phyloP scores from a whole-genome alignment of 768 basidiomycete genomes.

The Leccinellum rugosiceps region DNA sequence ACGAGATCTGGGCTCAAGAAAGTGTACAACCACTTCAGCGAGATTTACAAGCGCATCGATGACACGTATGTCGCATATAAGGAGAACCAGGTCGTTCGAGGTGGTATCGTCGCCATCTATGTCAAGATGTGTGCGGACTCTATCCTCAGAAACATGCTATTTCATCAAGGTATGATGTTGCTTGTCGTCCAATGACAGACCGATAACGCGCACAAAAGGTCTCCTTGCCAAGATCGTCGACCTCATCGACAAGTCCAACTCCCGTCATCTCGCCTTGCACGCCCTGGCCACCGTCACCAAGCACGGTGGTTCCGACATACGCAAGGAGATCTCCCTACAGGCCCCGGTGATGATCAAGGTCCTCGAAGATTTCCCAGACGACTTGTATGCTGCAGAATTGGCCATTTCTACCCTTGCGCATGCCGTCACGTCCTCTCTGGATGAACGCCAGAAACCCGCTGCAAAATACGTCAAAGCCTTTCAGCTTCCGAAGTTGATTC shows the following conservation, averaged over 20 bases:
- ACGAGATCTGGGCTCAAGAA: slow-evolving; percentile 61
- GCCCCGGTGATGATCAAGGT: slow-evolving; percentile 40
- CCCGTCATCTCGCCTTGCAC: slow-evolving; percentile 49
- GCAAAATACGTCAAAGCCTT: slow-evolving; percentile 36
- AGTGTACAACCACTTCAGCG: slow-evolving; percentile 45
- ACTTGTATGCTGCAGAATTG: slow-evolving; percentile 46
- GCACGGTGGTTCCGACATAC: slow-evolving; percentile 51
- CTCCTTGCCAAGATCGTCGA: slow-evolving; percentile 51
- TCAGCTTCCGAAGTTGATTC: slow-evolving; percentile 42
- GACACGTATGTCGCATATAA: slow-evolving; percentile 16
- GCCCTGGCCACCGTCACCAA: slow-evolving; percentile 55
- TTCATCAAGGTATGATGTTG: slow-evolving; percentile 41
- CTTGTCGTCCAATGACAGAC: background rate
- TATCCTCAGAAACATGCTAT: slow-evolving; percentile 55
- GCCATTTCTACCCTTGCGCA: slow-evolving; percentile 50
- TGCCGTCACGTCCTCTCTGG: slow-evolving; percentile 40
- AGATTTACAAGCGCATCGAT: slow-evolving; percentile 36
- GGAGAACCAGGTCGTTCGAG: background rate
- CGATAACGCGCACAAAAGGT: slow-evolving; percentile 33
- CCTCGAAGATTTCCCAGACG: slow-evolving; percentile 47
- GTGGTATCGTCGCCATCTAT: background rate
- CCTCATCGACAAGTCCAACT: slow-evolving; percentile 42
- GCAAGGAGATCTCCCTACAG: slow-evolving; percentile 44
- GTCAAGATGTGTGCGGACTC: slow-evolving; percentile 37
- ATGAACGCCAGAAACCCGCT: slow-evolving; percentile 31